phyloP scores from a whole-genome alignment of 139 green algal species.

The Zygnema circumcarinatum region DNA sequence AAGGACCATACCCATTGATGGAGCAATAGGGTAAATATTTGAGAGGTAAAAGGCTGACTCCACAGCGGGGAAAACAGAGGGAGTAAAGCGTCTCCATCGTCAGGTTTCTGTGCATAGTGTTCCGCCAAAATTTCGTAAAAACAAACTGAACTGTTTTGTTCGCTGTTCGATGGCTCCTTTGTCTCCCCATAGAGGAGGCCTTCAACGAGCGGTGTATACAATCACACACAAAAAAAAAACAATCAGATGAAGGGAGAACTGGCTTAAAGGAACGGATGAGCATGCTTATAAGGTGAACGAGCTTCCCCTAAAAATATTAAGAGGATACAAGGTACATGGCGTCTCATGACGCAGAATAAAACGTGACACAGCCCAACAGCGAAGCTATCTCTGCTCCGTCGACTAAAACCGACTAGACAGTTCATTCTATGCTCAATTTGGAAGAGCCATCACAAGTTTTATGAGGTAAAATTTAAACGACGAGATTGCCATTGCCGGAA shows the following conservation, averaged over 20 bases:
- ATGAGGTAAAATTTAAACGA: too few relatives aligned
- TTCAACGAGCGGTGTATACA: neutral
- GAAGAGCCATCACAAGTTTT: too few relatives aligned
- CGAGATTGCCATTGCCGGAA: too few relatives aligned
- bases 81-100: conserved; percentile 43
- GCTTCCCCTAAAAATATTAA: too few relatives aligned
- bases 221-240: conserved; percentile 10
- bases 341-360: too few relatives aligned
- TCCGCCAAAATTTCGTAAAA: conserved; percentile 60
- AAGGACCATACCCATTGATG: conserved; percentile 46
- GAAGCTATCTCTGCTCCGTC: too few relatives aligned
- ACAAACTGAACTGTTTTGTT: conserved; percentile 27
- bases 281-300: too few relatives aligned
- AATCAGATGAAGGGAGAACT: neutral
- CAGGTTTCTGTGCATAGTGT: conserved; percentile 38
- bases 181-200: conserved; percentile 14
- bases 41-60: conserved; percentile 45
- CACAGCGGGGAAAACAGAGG: conserved; percentile 48
- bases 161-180: neutral
- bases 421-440: too few relatives aligned
- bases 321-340: too few relatives aligned
- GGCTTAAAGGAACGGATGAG: too few relatives aligned
- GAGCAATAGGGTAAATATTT: conserved; percentile 59
- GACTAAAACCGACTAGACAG: too few relatives aligned
- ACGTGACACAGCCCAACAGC: too few relatives aligned